Evolutionary conservation across 805 yeast genomes (phyloP).

Genomic region (Kodamaea laetipori): DNA sequence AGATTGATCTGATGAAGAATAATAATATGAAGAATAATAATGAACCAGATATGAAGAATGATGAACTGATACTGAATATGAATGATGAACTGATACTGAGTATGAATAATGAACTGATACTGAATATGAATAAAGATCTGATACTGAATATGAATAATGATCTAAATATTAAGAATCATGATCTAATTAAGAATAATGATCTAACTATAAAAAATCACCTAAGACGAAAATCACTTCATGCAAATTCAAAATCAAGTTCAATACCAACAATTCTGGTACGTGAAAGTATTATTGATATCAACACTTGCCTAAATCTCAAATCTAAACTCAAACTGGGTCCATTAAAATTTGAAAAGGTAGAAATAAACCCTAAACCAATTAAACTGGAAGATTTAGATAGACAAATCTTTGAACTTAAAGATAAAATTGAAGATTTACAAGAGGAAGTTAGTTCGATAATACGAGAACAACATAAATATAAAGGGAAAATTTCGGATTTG

Average conservation of each 20-base stretch:
- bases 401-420: conserved; percentile 12
- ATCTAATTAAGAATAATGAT: no score
- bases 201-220: no score
- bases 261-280: neutral
- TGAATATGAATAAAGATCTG: no score
- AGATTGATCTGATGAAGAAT: neutral
- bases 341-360: neutral
- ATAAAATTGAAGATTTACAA: conserved; percentile 15
- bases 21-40: neutral
- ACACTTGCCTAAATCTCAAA: conserved; percentile 11
- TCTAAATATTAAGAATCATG: no score
- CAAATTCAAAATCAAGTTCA: neutral
- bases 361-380: neutral
- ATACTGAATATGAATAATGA: no score
- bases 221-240: no score
- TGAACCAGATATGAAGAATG: no score
- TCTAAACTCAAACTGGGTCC: conserved; percentile 9
- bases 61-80: no score
- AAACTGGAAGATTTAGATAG: conserved; percentile 11
- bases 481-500: conserved; percentile 8
- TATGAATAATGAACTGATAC: no score
- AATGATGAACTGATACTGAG: no score
- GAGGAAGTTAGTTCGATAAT: conserved; percentile 16
- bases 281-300: conserved; percentile 7
- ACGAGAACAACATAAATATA: conserved; percentile 14